Evolutionary conservation across 148 eudicot genomes (phyloP).

Genomic region (Nepenthes gracilis): DNA sequence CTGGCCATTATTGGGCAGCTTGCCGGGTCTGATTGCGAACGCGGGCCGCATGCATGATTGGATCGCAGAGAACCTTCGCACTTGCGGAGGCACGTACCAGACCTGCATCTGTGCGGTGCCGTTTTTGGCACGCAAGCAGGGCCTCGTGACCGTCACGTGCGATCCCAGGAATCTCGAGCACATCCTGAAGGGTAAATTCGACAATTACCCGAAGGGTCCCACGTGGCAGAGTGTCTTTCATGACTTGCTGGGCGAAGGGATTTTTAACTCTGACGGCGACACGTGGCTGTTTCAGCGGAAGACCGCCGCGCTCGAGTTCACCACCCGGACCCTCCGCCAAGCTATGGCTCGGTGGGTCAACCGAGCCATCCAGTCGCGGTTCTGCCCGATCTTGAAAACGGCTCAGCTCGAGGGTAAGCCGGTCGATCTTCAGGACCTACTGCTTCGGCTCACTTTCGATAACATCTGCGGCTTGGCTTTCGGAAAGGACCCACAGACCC

Average conservation of each 20-base stretch:
- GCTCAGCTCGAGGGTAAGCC: constrained; percentile 5
- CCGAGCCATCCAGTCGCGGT: constrained; percentile 30
- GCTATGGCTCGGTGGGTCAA: constrained; percentile 56
- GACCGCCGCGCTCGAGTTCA: constrained; percentile 50
- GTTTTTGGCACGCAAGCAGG: constrained; percentile 25
- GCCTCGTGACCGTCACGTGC: constrained; percentile 44
- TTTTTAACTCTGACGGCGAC: constrained; percentile 43
- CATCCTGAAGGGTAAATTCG: constrained; percentile 41
- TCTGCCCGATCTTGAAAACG: constrained; percentile 34
- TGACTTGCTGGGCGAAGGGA: constrained; percentile 50
- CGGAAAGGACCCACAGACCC: constrained; percentile 51
- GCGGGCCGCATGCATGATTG: constrained; percentile 38
- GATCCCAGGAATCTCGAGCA: constrained; percentile 52
- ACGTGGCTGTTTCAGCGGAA: constrained; percentile 47
- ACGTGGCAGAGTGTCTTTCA: constrained; percentile 44
- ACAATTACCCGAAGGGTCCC: constrained; percentile 59
- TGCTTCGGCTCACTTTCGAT: constrained; percentile 27
- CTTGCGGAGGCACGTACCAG: constrained; percentile 39
- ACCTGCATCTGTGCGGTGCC: constrained; percentile 42
- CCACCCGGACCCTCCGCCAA: constrained; percentile 40
- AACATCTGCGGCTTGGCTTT: constrained; percentile 52
- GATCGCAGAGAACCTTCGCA: constrained; percentile 30
- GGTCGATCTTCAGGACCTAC: constrained; percentile 31
- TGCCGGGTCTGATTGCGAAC: constrained; percentile 31
- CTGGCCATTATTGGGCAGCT: constrained; percentile 37